phyloP scores from a whole-genome alignment of 2,329 filamentous ascomycete species.

The Exophiala mesophila region DNA sequence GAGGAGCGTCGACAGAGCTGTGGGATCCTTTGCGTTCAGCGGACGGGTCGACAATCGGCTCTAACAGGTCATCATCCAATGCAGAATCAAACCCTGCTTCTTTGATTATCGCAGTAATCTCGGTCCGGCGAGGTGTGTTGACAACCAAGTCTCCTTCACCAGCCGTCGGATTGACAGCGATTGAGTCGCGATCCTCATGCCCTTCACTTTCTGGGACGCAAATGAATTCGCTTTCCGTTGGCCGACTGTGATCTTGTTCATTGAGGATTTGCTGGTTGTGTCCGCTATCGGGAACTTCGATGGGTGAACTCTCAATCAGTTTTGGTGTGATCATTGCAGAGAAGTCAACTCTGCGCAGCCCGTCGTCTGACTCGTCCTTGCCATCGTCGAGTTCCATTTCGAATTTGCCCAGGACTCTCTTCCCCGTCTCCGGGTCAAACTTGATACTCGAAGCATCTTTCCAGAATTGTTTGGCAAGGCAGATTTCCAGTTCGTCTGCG shows the following conservation, averaged over 20 bases:
- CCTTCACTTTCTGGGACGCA: conserved; percentile 19
- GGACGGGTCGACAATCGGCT: conserved; percentile 8
- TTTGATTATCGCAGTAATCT: conserved; percentile 44
- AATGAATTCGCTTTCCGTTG: conserved; percentile 12
- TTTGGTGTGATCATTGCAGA: conserved; percentile 63
- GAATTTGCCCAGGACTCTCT: conserved; percentile 71
- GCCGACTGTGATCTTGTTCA: conserved; percentile 6
- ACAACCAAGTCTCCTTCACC: conserved; percentile 21
- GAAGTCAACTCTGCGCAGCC: conserved; percentile 57
- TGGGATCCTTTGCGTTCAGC: neutral
- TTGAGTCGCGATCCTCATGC: conserved; percentile 4
- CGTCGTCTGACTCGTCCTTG: conserved; percentile 52
- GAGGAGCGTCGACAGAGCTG: neutral
- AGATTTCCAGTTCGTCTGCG: conserved; percentile 53
- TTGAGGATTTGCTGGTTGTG: neutral
- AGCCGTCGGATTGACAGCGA: neutral
- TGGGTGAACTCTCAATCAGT: conserved; percentile 46
- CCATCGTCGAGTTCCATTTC: conserved; percentile 61
- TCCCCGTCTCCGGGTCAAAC: conserved; percentile 66
- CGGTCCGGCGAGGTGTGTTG: conserved; percentile 34
- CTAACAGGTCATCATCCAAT: conserved; percentile 36
- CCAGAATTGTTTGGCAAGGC: conserved; percentile 52
- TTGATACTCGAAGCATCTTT: conserved; percentile 33
- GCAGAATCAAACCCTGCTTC: conserved; percentile 47
- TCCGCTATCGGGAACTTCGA: conserved; percentile 27